Percentiles rank a stretch among this genome's conserved stretches.
These are phyloP conservation scores for Curvularia spicifera DNA, from an alignment of 2,329 filamentous ascomycete species.

Conservation along the genomic window DNA sequence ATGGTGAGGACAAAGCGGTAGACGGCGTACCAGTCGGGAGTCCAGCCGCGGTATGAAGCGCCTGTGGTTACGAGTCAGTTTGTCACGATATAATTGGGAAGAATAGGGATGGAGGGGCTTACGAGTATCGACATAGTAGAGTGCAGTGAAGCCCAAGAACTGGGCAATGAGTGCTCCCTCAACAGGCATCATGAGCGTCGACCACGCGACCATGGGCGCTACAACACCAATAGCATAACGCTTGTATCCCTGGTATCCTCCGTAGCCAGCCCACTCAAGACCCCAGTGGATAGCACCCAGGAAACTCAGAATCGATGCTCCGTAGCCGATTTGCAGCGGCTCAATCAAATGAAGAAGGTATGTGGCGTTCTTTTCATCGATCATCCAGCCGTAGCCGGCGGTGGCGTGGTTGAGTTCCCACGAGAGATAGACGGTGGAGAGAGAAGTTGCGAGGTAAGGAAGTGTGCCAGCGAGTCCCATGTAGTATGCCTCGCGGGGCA, in stretches of 20 bases:
- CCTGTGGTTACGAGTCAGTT: slow-evolving; percentile 33
- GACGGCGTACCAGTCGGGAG: slow-evolving; percentile 82
- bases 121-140: slow-evolving; percentile 81
- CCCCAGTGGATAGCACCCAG: slow-evolving; percentile 95
- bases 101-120: neutral
- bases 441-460: slow-evolving; percentile 79
- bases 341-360: slow-evolving; percentile 77
- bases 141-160: slow-evolving; percentile 80
- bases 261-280: slow-evolving; percentile 77
- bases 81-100: neutral
- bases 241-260: slow-evolving; percentile 71
- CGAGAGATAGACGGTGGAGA: slow-evolving; percentile 80
- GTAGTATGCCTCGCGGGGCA: slow-evolving; percentile 57
- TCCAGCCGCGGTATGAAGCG: slow-evolving; percentile 76
- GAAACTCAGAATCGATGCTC: slow-evolving; percentile 91
- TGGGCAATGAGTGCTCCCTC: slow-evolving; percentile 87
- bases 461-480: slow-evolving; percentile 60
- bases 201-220: slow-evolving; percentile 84
- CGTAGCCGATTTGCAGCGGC: slow-evolving; percentile 88
- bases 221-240: slow-evolving; percentile 85
- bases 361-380: slow-evolving; percentile 74
- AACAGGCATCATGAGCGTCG: slow-evolving; percentile 81
- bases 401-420: slow-evolving; percentile 79
- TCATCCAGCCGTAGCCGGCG: slow-evolving; percentile 66
- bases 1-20: slow-evolving; percentile 94